Conservation (phyloP, 1,139 yeast species). For the Geotrichum reessii region DNA sequence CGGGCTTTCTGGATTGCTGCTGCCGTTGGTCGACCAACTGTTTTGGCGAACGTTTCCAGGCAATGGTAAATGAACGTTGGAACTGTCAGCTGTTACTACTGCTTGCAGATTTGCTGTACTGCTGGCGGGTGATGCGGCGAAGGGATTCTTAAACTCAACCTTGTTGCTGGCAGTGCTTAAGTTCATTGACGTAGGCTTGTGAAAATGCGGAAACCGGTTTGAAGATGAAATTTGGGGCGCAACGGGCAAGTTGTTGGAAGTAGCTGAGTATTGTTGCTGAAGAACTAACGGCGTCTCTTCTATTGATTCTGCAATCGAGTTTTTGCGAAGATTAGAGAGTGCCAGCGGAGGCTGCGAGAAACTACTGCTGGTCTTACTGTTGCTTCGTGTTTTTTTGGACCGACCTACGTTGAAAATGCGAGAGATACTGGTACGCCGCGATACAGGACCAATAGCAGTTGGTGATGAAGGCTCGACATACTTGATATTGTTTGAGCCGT, state of each 20-base stretch:
- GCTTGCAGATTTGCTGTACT: background rate
- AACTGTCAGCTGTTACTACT: background rate
- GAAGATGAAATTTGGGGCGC: background rate
- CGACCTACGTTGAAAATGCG: constrained; percentile 9
- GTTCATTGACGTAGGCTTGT: constrained; percentile 4
- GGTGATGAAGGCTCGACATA: background rate
- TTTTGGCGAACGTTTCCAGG: background rate
- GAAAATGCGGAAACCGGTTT: constrained; percentile 5
- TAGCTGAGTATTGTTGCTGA: background rate
- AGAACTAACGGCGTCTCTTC: background rate
- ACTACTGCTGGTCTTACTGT: background rate
- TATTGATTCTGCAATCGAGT: background rate
- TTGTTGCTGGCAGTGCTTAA: background rate
- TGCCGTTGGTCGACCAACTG: background rate
- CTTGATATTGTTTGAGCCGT: background rate
- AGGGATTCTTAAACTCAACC: background rate
- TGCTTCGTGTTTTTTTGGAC: constrained; percentile 1
- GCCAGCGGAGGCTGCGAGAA: background rate
- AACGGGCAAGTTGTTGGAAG: background rate
- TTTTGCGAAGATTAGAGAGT: background rate
- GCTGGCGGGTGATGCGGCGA: background rate
- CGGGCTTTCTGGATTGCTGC: background rate
- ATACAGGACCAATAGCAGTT: background rate
- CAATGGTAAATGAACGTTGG: background rate
- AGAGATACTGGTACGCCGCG: constrained; percentile 9